Evolutionary conservation across 2,329 filamentous ascomycete genomes (phyloP).

Genomic region (Botrytis elliptica): DNA sequence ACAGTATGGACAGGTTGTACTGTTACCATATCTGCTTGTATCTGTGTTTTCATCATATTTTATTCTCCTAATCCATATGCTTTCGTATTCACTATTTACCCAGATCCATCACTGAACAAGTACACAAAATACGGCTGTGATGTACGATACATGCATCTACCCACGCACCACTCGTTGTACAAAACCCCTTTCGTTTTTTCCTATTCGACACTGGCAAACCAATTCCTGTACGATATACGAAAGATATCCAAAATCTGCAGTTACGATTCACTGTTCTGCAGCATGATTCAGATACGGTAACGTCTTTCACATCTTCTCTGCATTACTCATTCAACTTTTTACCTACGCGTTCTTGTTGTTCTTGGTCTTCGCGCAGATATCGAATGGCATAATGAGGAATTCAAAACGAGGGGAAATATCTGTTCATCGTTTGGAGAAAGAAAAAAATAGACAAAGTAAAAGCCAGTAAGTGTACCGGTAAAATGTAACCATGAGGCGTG

Average conservation of each 20-base stretch:
- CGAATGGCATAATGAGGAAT: not conserved
- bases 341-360: not conserved
- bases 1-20: not conserved
- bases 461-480: constrained; percentile 5
- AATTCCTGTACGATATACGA: not conserved
- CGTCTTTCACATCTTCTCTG: not conserved
- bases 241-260: not conserved
- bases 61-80: not conserved
- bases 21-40: not conserved
- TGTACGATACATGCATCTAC: not conserved
- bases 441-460: not conserved
- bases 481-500: constrained; percentile 3
- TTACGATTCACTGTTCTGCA: not conserved
- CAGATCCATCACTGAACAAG: not conserved
- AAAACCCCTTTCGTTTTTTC: not conserved
- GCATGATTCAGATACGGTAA: not conserved
- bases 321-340: not conserved
- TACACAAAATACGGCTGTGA: not conserved
- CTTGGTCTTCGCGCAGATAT: not conserved
- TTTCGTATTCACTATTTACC: not conserved
- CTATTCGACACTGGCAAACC: not conserved
- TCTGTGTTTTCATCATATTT: not conserved
- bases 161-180: constrained; percentile 9
- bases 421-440: not conserved
- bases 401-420: not conserved